Evolutionary conservation across 768 basidiomycete genomes (phyloP).

Genomic region (Lactarius evosmus): DNA sequence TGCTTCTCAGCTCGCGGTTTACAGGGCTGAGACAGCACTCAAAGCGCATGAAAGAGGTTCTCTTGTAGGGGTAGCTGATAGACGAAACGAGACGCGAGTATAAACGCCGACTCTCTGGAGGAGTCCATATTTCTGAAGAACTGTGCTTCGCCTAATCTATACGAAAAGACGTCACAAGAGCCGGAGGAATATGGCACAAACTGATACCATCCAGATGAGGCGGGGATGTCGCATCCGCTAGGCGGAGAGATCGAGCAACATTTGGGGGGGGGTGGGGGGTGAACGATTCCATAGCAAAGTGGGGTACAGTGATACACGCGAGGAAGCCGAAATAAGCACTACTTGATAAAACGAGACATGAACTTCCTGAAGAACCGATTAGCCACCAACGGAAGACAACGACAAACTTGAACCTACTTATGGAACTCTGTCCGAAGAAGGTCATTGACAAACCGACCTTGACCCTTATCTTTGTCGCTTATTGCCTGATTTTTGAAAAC

Average conservation of each 20-base stretch:
- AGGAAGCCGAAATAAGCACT: slow-evolving; percentile 29
- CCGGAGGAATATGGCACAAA: not conserved
- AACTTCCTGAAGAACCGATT: slow-evolving; percentile 62
- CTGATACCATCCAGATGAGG: not conserved
- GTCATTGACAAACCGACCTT: slow-evolving; percentile 92
- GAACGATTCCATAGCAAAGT: not conserved
- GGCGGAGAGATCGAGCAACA: not conserved
- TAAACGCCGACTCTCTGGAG: not conserved
- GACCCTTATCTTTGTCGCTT: slow-evolving; percentile 56
- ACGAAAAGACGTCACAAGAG: not conserved
- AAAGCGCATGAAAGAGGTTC: not conserved
- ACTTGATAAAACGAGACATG: slow-evolving; percentile 90
- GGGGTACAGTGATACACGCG: slow-evolving; percentile 8
- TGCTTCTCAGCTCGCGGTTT: too few relatives aligned
- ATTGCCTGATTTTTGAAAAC: slow-evolving; percentile 99
- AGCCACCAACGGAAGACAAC: slow-evolving; percentile 8
- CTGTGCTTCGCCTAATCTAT: not conserved
- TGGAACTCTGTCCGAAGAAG: slow-evolving; percentile 91
- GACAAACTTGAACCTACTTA: slow-evolving; percentile 53
- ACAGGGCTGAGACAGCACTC: too few relatives aligned
- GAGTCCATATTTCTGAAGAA: not conserved
- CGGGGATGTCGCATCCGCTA: not conserved
- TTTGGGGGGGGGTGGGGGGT: too few relatives aligned
- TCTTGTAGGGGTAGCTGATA: not conserved
- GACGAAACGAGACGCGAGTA: not conserved